Base-by-base conservation (phyloP, 1,284 basidiomycete genomes). In the Irpex lacteus region DNA sequence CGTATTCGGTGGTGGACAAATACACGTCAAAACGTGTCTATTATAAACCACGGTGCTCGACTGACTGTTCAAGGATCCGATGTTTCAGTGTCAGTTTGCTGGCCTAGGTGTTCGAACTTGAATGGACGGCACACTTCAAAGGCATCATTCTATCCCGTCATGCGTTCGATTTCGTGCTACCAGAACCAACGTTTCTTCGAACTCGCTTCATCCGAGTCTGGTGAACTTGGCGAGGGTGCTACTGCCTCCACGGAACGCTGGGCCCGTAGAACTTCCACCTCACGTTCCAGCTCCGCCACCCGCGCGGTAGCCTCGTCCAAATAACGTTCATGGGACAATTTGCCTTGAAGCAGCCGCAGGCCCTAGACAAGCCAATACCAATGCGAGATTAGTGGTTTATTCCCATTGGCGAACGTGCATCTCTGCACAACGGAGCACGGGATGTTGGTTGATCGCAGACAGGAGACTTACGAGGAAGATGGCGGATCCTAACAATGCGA, bases 401-500 rank as follows among this genome's bases (percentile, higher is more conserved):
- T 53, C 15, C n/a, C 44, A n/a, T 47, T n/a, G n/a, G 44, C 44
- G 44, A 47, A 47, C 44, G 44, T 11, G n/a, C 44, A 47, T 47
- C 44, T 47, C n/a, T 47, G 13, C 44, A 47, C 44, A 47, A n/a
- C 44, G n/a, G 32, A 11, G 44, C 11, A 47, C 2, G 11, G 13
- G 5, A 7, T 47, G 13, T 13, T 19, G 50, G 13, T 13, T 19
- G 50, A 53, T 53, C 50, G 50, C 44, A 18, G 50, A 56, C 15
- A 15, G 53, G 62, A 32, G n/a, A 75, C 84, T 65, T 72, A 90
- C 91, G 69, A 92, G 79, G 76, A 91, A 93, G 60, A 93, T 82
- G 8, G 87, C 89, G 63, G 89, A 91, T 13, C 90, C 91, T 32
- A 93, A 80, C 59, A 93, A 77, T 57, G 88, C 86, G 63, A 93